Evolutionary conservation across 2,329 filamentous ascomycete species (phyloP), one percentile per base, ranked within the genome.

Genomic region (Colletotrichum sp.): DNA sequence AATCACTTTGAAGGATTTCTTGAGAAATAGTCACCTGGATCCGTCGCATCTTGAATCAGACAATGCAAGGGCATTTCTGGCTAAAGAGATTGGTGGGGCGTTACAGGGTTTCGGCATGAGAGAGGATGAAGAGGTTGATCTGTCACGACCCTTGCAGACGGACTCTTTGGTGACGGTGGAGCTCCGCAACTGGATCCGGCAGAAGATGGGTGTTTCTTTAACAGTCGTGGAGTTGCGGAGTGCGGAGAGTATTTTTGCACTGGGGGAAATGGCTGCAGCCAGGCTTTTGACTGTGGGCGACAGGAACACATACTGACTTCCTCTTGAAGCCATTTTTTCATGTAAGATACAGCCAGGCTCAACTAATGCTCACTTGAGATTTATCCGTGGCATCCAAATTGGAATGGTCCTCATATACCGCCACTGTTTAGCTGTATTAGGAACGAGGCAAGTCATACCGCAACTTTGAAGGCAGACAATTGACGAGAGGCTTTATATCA

Each of bases 111-210:
- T 81, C 21, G 30, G 77, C 57, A 76, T 81, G 36, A 77, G 73
- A 26, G 39, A 62, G 10, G 64, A 79, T 10, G 76, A 36, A 72
- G 28, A 76, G 68, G 10, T 36, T 68, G 18, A 62, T 71, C 28
- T 68, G 60, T 28, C 52, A 26, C 2, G 10, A 28, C 65, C 28
- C 60, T 8, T 75, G 79, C 34, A 57, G 34, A 28, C 80, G 13
- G 80, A 82, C 52, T 81, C 80, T 5, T 55, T 82, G 15, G 75
- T 81, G 1, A 79, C 72, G 1, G 64, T 82, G 7, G 80, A 82
- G 66, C 49, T 82, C 24, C 65, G 79, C 2, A 74, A 68, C 4
- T 82, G 80, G 80, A 76, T 78, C 44, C 68, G 70, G 30, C 76
- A 79, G 24, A 71, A 60, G 9, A 72, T 80, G 18, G 78, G 76